Evolutionary conservation across 352 stramenopile genomes (phyloP), one percentile per base, ranked within the genome.

Genomic region (Phytophthora fragariaefolia): DNA sequence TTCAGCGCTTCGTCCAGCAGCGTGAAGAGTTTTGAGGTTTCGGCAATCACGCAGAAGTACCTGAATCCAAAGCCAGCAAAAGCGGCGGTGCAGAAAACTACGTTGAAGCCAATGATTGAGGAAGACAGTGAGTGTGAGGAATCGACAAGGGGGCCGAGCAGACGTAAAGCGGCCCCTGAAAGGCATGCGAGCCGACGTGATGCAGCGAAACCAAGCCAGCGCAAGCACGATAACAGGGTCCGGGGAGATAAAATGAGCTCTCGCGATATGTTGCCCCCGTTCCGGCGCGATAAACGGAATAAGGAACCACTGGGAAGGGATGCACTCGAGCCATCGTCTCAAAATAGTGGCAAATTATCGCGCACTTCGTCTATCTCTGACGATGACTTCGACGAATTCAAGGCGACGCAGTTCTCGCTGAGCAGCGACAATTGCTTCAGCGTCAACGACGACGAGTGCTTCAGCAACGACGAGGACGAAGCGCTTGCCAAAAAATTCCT

Each of bases 1-100:
- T 79, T 82, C 61, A 64, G 74, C 23, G 70, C 74, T 17, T 82
- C 74, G 10, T 76, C 65, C 24, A 71, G 58, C 48, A 77, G 70
- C 42, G 45, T 77, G 8, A 75, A 66, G 34, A 69, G 54, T 23
- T 70, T 77, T 47, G 71, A 73, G 20, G 65, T 77, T 59, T 79
- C 74, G 26, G 49, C 60, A 2, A 79, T 82, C 42, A 82, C 74
- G 42, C 66, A 77, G 22, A 82, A 79, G 45, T 82, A 79, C 40
- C 27, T 78, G 18, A 72, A 69, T 1, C 57, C 71, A 7, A 63
- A 63, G n/a, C 69, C 52, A 46, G 47, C 45, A 42, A 65, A 67
- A 59, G 57, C 61, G 12, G 38, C 60, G 7, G 73, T 69, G 62
- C 53, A 72, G 54, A 63, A 65, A 10, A 69, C 57, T 9, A 76